Percentiles rank a stretch among this genome's conserved stretches.
Evolutionary conservation across 2,329 filamentous ascomycete species (phyloP).

Genomic region (Davidsoniella eucalypti): DNA sequence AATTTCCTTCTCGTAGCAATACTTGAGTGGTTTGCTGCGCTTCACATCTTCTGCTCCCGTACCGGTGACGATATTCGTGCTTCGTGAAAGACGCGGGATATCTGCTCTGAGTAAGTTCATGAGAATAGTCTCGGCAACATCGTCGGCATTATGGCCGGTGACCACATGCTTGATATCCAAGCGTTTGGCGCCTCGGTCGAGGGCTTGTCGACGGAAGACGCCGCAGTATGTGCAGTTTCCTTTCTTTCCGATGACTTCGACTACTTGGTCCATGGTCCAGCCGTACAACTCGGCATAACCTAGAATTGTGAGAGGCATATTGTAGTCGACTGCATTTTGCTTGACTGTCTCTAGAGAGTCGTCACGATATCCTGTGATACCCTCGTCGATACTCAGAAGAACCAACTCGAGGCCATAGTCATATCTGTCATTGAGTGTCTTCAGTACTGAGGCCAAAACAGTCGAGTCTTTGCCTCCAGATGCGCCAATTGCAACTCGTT

Average conservation of each 20-base stretch:
- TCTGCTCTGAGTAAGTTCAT: slow-evolving; percentile 95
- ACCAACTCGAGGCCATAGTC: slow-evolving; percentile 74
- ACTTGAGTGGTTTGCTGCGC: slow-evolving; percentile 91
- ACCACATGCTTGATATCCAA: slow-evolving; percentile 84
- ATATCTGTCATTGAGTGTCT: slow-evolving; percentile 82
- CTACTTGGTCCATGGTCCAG: slow-evolving; percentile 99
- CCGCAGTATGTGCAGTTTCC: slow-evolving; percentile 98
- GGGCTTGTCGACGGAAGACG: slow-evolving; percentile 82
- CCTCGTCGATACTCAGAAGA: slow-evolving; percentile 85
- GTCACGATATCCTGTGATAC: slow-evolving; percentile 91
- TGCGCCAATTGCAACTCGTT: slow-evolving; percentile 83
- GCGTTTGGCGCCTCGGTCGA: slow-evolving; percentile 80
- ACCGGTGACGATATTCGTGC: slow-evolving; percentile 77
- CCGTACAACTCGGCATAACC: slow-evolving; percentile 90
- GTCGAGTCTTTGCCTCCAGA: slow-evolving; percentile 97
- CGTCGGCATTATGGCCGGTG: slow-evolving; percentile 93
- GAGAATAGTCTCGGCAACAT: slow-evolving; percentile 89
- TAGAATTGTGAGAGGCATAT: slow-evolving; percentile 80
- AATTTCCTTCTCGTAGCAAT: slow-evolving; percentile 98
- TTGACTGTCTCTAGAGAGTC: slow-evolving; percentile 95
- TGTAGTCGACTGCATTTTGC: slow-evolving; percentile 78
- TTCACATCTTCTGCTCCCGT: slow-evolving; percentile 73
- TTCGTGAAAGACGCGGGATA: slow-evolving; percentile 68
- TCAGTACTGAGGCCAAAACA: slow-evolving; percentile 83
- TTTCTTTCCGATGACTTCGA: slow-evolving; percentile 90